Base-by-base conservation (phyloP, 202 grass and related monocot species). In the Panicum virgatum region DNA sequence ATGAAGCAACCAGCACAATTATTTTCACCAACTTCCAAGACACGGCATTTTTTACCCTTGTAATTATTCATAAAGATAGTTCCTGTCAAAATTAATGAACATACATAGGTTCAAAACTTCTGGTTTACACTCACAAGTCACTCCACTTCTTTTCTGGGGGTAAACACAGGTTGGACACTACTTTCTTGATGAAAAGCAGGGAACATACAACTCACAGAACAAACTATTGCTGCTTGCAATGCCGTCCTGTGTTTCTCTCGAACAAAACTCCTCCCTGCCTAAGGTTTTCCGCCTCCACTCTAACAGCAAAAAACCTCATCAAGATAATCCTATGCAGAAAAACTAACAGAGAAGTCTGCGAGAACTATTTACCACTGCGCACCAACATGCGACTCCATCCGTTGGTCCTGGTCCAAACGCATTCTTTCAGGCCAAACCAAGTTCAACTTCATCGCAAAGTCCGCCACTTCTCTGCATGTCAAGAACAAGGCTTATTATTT, bases 401-500 rank as follows among this genome's bases (percentile, higher is more conserved):
- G 86, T 87, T 81, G 92, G 26, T 95, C 87, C 90, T 94, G 89
- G 48, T 86, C 83, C 74, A 94, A 90, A 80, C 90, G 90, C 87
- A 95, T 83, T 93, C 96, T 96, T 84, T 98, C 92, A 46, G 92
- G 91, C 93, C 93, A 99, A 85, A 89, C 91, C 37, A 89, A 90
- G 73, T 94, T 99, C 83, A 99, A 73, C 85, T 93, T 93, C 81
- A 93, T 89, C 23, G 91, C 93, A 27, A 99, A 99, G 83, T 96
- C 96, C 67, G 93, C 96, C 42, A 99, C 96, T 96, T 99, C 96
- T 69, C 96, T 99, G 96, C 68, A 90, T 67, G 53, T 38, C 54
- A 79, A 85, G 25, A 79, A 76, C 53, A 71, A 89, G 44, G 22
- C 51, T 58, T 80, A 40, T 66, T 73, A 73, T 45, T 66, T 51